Conservation (phyloP, 306 rosid species). For the Ormosia semicastrata region DNA sequence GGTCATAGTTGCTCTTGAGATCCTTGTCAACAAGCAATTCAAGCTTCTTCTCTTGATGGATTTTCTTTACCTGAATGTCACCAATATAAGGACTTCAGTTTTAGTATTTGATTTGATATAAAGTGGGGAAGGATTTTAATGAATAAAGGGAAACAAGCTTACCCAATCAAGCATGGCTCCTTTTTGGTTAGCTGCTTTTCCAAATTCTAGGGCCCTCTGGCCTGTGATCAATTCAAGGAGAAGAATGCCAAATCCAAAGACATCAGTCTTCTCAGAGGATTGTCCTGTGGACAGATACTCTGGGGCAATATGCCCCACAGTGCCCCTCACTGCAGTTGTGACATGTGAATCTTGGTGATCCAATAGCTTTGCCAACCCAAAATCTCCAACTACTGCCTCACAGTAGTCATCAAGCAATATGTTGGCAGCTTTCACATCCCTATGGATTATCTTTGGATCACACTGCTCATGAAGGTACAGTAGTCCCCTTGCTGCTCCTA, state of each 20-base stretch:
- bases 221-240: conserved; percentile 51
- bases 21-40: conserved; percentile 54
- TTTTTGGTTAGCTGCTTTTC: conserved; percentile 46
- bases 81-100: background rate
- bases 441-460: conserved; percentile 54
- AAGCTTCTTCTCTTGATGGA: conserved; percentile 49
- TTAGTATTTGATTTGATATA: background rate
- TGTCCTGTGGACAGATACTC: conserved; percentile 53
- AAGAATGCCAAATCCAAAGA: conserved; percentile 53
- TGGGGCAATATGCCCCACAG: conserved; percentile 54
- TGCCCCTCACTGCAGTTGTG: conserved; percentile 54
- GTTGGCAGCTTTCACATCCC: conserved; percentile 54
- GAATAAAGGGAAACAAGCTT: background rate
- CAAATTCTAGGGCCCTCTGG: conserved; percentile 52
- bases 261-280: conserved; percentile 54
- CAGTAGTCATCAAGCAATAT: conserved; percentile 51
- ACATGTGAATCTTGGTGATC: conserved; percentile 58
- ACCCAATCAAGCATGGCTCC: conserved; percentile 64
- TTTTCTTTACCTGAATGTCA: conserved; percentile 46
- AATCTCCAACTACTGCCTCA: conserved; percentile 57
- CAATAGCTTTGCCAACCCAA: conserved; percentile 52
- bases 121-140: background rate
- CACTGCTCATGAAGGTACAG: conserved; percentile 51
- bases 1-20: conserved; percentile 46
- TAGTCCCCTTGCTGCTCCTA: conserved; percentile 54